Conservation (phyloP, 2,329 filamentous ascomycete genomes). For the Colletotrichum magnum region DNA sequence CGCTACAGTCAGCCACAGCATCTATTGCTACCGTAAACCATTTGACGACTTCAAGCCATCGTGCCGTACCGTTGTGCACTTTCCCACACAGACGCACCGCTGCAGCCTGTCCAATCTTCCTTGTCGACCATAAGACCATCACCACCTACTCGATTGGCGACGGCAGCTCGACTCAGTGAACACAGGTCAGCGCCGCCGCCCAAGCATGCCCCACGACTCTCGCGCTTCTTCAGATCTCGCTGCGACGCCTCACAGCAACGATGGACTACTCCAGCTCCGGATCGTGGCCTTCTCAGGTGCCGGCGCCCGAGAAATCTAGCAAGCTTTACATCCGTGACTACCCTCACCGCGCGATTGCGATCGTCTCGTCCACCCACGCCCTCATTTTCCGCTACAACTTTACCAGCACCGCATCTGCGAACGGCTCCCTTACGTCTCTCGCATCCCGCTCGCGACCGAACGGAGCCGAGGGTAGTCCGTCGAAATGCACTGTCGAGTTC, state of each 20-base stretch:
- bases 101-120: background rate
- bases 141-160: background rate
- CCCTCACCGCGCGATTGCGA: conserved; percentile 88
- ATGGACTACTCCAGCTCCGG: conserved; percentile 64
- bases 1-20: conserved; percentile 31
- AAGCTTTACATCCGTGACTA: conserved; percentile 89
- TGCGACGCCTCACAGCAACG: conserved; percentile 46
- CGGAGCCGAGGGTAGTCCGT: conserved; percentile 59
- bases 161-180: conserved; percentile 21
- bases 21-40: conserved; percentile 4
- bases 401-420: conserved; percentile 68
- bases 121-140: conserved; percentile 11
- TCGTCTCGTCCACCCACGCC: conserved; percentile 83
- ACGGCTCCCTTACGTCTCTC: conserved; percentile 71
- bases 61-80: conserved; percentile 1
- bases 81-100: background rate
- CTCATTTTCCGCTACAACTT: conserved; percentile 87
- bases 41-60: conserved; percentile 15
- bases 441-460: conserved; percentile 60
- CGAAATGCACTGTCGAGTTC: conserved; percentile 92
- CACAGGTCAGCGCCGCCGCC: conserved; percentile 11
- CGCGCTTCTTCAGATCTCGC: conserved; percentile 17
- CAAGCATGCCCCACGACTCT: conserved; percentile 33
- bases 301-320: conserved; percentile 73
- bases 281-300: conserved; percentile 62